Evolutionary conservation across 1,284 basidiomycete species (phyloP).

Genomic region (Hemileia vastatrix): DNA sequence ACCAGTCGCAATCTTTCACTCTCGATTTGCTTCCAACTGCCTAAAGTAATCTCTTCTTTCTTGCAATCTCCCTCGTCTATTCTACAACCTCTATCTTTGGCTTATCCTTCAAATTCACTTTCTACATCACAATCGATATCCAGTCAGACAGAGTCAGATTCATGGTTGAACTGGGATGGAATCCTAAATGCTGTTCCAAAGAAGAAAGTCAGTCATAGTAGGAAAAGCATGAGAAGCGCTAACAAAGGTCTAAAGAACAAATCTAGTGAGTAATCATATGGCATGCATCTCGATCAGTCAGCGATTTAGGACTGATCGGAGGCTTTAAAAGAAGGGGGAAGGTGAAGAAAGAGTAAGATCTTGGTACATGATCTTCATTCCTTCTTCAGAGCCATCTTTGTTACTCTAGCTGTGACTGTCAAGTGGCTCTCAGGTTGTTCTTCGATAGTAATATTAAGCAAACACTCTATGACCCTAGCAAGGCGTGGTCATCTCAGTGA

Average conservation of each 20-base stretch:
- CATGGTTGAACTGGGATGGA: not conserved
- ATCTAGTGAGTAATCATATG: constrained; percentile 46
- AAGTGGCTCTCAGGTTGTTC: too few relatives aligned
- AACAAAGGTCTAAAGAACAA: constrained; percentile 95
- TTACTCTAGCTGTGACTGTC: too few relatives aligned
- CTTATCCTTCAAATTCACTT: not conserved
- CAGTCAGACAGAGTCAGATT: too few relatives aligned
- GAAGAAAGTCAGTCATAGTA: constrained; percentile 82
- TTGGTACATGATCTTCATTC: not conserved
- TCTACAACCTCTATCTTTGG: not conserved
- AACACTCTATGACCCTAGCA: too few relatives aligned
- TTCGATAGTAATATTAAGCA: too few relatives aligned
- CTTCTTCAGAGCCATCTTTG: not conserved
- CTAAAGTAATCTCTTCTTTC: not conserved
- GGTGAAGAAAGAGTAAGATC: not conserved
- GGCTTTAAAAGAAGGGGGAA: too few relatives aligned
- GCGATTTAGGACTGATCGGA: too few relatives aligned
- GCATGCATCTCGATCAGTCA: too few relatives aligned
- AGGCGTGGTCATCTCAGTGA: too few relatives aligned
- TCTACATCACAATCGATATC: too few relatives aligned
- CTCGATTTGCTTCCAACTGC: not conserved
- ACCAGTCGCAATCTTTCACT: not conserved
- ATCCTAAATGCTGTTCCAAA: constrained; percentile 88
- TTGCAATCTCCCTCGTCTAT: not conserved
- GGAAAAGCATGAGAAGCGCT: constrained; percentile 86